phyloP scores from a whole-genome alignment of 768 basidiomycete genomes.

The Jaapia argillacea region DNA sequence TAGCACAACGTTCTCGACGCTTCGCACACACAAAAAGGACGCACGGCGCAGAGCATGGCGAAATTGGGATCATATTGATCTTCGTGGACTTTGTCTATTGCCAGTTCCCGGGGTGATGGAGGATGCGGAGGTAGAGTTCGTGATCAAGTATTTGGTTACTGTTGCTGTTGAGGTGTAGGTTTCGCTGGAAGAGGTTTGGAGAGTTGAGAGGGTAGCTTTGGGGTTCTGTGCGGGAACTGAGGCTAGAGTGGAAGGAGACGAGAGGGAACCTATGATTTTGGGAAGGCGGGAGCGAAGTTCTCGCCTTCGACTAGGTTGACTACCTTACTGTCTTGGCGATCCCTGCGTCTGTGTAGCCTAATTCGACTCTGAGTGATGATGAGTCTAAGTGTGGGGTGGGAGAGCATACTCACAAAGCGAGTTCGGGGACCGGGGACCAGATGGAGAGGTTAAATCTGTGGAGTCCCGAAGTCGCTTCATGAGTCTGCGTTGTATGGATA shows the following conservation, averaged over 20 bases:
- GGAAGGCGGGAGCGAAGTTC: slow-evolving; percentile 37
- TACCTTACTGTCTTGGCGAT: slow-evolving; percentile 23
- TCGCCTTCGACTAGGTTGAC: slow-evolving; percentile 35
- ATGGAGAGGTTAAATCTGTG: slow-evolving; percentile 27
- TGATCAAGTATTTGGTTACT: slow-evolving; percentile 30
- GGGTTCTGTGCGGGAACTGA: slow-evolving; percentile 29
- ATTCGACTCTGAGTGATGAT: no score
- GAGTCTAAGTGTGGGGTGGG: no score
- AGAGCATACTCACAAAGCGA: no score
- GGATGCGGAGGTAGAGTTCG: slow-evolving; percentile 27
- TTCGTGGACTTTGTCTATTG: slow-evolving; percentile 32
- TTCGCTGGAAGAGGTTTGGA: slow-evolving; percentile 23
- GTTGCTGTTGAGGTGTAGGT: slow-evolving; percentile 28
- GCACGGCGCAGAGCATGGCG: slow-evolving; percentile 29
- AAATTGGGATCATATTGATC: slow-evolving; percentile 44
- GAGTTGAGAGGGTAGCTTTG: slow-evolving; percentile 32
- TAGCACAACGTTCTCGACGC: no score
- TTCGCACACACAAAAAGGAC: no score
- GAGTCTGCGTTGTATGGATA: no score
- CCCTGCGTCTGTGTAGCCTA: slow-evolving; percentile 29
- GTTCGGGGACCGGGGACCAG: slow-evolving; percentile 30
- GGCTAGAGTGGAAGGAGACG: neutral
- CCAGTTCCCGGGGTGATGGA: slow-evolving; percentile 24
- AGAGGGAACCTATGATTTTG: slow-evolving; percentile 23
- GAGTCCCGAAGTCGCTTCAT: slow-evolving; percentile 16